Evolutionary conservation across 2,329 filamentous ascomycete species (phyloP).

Genomic region (Coniosporium tulheliwenetii): DNA sequence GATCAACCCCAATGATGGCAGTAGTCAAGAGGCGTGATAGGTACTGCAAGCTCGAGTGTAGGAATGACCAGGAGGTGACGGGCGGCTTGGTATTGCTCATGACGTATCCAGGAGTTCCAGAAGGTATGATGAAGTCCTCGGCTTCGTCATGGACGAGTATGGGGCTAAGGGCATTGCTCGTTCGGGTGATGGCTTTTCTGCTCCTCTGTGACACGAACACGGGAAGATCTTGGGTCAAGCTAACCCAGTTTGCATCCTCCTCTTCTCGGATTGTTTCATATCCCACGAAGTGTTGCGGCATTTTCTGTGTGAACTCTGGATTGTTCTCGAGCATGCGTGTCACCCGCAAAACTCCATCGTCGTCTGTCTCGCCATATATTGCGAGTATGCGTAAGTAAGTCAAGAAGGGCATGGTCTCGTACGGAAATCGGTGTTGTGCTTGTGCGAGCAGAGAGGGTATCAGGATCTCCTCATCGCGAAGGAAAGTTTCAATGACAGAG

Average conservation of each 20-base stretch:
- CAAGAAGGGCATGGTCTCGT: slow-evolving; percentile 68
- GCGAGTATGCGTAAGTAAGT: slow-evolving; percentile 53
- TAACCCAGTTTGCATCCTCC: slow-evolving; percentile 67
- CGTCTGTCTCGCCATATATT: slow-evolving; percentile 25
- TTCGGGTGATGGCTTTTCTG: no score
- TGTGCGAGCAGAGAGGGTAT: slow-evolving; percentile 46
- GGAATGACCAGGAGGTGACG: slow-evolving; percentile 57
- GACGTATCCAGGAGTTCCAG: slow-evolving; percentile 53
- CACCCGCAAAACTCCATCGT: slow-evolving; percentile 33
- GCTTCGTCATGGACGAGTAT: slow-evolving; percentile 1
- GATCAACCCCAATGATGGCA: slow-evolving; percentile 40
- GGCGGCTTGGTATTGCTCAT: slow-evolving; percentile 63
- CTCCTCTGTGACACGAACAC: slow-evolving; percentile 42
- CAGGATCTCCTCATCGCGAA: slow-evolving; percentile 38
- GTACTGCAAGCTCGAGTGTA: slow-evolving; percentile 66
- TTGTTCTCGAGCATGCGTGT: slow-evolving; percentile 52
- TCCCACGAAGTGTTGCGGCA: slow-evolving; percentile 55
- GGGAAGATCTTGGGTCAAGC: slow-evolving; percentile 46
- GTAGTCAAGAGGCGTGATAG: slow-evolving; percentile 63
- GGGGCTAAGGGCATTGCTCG: no score
- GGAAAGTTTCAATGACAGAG: slow-evolving; percentile 33
- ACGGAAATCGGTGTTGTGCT: slow-evolving; percentile 66
- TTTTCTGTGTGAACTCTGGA: slow-evolving; percentile 58
- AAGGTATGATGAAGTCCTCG: slow-evolving; percentile 34
- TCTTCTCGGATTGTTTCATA: slow-evolving; percentile 75